Evolutionary conservation across 768 basidiomycete species (phyloP), one percentile per base, ranked within the genome.

Genomic region (Phanerochaete carnosa): DNA sequence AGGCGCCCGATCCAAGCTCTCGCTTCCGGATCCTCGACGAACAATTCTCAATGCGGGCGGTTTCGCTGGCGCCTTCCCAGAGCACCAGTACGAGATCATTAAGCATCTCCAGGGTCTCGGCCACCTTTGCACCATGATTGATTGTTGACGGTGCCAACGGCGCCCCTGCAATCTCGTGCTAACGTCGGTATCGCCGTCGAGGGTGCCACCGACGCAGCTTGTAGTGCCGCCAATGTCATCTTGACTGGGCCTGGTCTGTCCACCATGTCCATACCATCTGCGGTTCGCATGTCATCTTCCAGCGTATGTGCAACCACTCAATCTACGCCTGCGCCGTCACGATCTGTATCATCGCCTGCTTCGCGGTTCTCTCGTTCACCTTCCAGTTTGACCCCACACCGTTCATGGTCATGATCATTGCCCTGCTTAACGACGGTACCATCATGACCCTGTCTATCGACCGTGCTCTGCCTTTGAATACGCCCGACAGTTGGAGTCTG

Each of bases 11-110:
- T 49, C 90, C 92, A 60, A 94, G 90, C 55, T 79, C 89, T 79
- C 91, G 89, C 79, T 89, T 93, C 80, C 76, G 79, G 55, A 83
- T 79, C 56, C 85, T 98, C 69, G 95, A 98, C 68, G 94, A 95
- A 97, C 98, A 95, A 98, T 98, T 73, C 88, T 98, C 87, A 95
- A 98, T 70, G 96, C 96, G 29, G 96, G 98, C 76, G 96, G 96
- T 68, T 98, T 98, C 76, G 96, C 96, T 49, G 96, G 96, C 73
- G 95, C 96, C 66, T 98, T 96, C 93, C 95, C 95, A 59, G 95
- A 96, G 78, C 96, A 97, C 90, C 98, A 98, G 84, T 98, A 96
- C 74, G 96, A 98, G 77, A 98, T 98, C 64, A 96, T 98, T 79
- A 97, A 96, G 81, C 92, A 95, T 67, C 88, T 98, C 57, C 96